Base-by-base conservation (phyloP, 495 filamentous ascomycete species). In the Trichoderma virens region DNA sequence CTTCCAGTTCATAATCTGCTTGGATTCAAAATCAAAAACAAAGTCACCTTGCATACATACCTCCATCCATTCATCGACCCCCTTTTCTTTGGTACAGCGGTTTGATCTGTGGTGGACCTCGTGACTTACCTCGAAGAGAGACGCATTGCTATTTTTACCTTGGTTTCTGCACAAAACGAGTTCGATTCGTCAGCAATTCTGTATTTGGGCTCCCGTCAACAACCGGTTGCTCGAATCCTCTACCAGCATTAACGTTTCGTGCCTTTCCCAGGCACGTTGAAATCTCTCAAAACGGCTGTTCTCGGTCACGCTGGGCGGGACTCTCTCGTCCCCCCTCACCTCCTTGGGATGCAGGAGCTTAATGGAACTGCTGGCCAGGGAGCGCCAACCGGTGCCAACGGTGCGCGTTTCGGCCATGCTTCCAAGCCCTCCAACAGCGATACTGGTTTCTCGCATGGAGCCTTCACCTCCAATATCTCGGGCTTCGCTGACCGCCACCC, bases 381-480 rank as follows among this genome's bases (percentile, higher is more conserved):
- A 74, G 81, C 80, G 70, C 78, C 85, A 73, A 77, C 74, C 67
- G 75, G 78, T 74, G 78, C 80, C 64, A 81, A 78, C 69, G 81
- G 70, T 64, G 79, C 75, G 67, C 86, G 84, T 65, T 85, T 85
- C 72, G 85, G 88, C 65, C 85, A 84, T 63, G 76, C 82, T 65
- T 86, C 85, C 27, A 93, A 93, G 78, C 85, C 88, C 59, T 86
- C 89, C 66, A 87, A 88, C 80, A 86, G 82, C 72, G 87, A 90
- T 69, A 93, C 88, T 38, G 92, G 92, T 65, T 97, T 96, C 74
- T 94, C 92, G 28, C 91, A 95, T 73, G 91, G 90, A 68, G 90
- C 92, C 54, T 96, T 93, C 79, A 84, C 83, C 67, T 91, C 89
- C 65, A 95, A 93, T 76, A 78, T 88, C 66, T 84, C 82, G 69